These are phyloP conservation scores for Puya raimondii DNA, from an alignment of 176 grass and related monocot species.

Conservation along the genomic window DNA sequence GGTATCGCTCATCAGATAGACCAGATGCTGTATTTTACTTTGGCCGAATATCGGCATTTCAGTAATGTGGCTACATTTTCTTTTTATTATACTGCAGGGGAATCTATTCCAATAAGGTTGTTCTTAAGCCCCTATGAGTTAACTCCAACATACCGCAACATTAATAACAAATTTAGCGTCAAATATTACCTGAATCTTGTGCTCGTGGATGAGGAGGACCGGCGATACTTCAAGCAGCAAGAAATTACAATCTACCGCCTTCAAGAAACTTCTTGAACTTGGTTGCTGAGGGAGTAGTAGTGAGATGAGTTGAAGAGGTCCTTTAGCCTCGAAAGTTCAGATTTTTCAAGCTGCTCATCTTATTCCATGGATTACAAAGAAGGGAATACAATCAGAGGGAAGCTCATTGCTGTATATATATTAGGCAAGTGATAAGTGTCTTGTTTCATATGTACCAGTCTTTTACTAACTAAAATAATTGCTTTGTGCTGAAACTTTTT, in stretches of 20 bases:
- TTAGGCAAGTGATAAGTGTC: too few relatives aligned
- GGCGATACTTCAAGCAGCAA: slow-evolving; percentile 98
- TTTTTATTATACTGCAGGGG: slow-evolving; percentile 3
- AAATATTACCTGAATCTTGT: slow-evolving; percentile 96
- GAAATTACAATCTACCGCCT: slow-evolving; percentile 77
- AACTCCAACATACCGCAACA: slow-evolving; percentile 63
- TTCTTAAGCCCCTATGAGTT: slow-evolving; percentile 68
- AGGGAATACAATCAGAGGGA: too few relatives aligned
- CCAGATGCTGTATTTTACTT: too few relatives aligned
- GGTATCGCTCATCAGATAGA: too few relatives aligned
- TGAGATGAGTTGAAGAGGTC: too few relatives aligned
- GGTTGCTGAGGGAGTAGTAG: not conserved
- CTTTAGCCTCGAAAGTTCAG: too few relatives aligned
- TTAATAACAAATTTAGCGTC: slow-evolving; percentile 93
- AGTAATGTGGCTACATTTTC: not conserved
- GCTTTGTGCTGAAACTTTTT: too few relatives aligned
- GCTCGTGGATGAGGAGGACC: slow-evolving; percentile 91
- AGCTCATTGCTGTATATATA: too few relatives aligned
- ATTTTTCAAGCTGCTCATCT: too few relatives aligned
- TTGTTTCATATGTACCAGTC: too few relatives aligned
- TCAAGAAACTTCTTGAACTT: slow-evolving; percentile 30
- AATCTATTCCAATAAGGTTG: slow-evolving; percentile 64
- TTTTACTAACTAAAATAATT: too few relatives aligned
- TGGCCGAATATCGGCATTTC: not conserved
- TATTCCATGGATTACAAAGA: too few relatives aligned